Evolutionary conservation across 768 basidiomycete species (phyloP).

Genomic region (Leccinellum albellum): DNA sequence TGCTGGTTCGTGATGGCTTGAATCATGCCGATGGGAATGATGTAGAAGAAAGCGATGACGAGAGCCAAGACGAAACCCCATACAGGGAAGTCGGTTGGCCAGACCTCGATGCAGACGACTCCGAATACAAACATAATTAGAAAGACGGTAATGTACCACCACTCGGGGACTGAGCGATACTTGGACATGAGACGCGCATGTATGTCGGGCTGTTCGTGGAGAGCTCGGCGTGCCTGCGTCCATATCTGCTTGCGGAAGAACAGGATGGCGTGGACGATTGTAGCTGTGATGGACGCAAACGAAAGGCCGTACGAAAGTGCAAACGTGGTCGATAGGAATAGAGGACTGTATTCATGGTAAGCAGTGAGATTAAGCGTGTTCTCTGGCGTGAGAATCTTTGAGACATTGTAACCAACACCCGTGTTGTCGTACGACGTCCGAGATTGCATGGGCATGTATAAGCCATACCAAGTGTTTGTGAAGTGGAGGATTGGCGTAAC

Average conservation of each 20-base stretch:
- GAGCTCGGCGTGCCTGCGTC: conserved; percentile 45
- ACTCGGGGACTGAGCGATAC: conserved; percentile 58
- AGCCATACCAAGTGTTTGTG: conserved; percentile 37
- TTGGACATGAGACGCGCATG: conserved; percentile 57
- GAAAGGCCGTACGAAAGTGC: conserved; percentile 48
- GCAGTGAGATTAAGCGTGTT: conserved; percentile 31
- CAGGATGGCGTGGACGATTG: conserved; percentile 41
- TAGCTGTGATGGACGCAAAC: conserved; percentile 42
- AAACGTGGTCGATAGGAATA: conserved; percentile 48
- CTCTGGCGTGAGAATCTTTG: conserved; percentile 33
- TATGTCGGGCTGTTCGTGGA: conserved; percentile 56
- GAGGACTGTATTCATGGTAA: conserved; percentile 37
- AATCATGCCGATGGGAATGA: conserved; percentile 75
- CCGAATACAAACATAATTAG: conserved; percentile 58
- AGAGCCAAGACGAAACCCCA: conserved; percentile 44
- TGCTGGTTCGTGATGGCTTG: conserved; percentile 81
- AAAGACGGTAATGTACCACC: conserved; percentile 48
- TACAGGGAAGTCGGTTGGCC: conserved; percentile 49
- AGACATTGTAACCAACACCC: conserved; percentile 40
- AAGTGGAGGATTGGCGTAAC: conserved; percentile 28
- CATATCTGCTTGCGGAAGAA: conserved; percentile 58
- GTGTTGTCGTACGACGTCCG: conserved; percentile 42
- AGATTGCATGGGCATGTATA: conserved; percentile 39
- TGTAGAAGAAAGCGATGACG: conserved; percentile 53
- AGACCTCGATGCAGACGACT: conserved; percentile 56